Conservation (phyloP, 495 filamentous ascomycete species). For the Penicillium macrosclerotiorum region DNA sequence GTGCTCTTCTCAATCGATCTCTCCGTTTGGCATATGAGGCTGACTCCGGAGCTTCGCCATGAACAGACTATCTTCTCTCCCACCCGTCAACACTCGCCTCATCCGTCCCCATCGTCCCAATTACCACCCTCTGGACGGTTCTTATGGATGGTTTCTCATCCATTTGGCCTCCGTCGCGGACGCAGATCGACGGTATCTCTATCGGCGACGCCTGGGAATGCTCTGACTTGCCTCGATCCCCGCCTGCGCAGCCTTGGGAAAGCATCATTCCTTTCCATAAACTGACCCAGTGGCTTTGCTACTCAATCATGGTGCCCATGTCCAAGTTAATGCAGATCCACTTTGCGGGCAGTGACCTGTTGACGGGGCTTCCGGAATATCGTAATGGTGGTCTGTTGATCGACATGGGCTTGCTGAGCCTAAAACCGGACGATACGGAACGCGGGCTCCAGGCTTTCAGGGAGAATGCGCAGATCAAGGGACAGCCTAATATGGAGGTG, state of each 20-base stretch:
- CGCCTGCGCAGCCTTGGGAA: conserved; percentile 80
- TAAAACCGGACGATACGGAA: conserved; percentile 57
- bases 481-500: conserved; percentile 68
- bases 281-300: conserved; percentile 72
- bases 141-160: conserved; percentile 83
- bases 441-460: conserved; percentile 69
- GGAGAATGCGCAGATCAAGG: conserved; percentile 69
- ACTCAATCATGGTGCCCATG: conserved; percentile 72
- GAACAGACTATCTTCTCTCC: conserved; percentile 81
- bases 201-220: conserved; percentile 96
- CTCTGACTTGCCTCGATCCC: conserved; percentile 70
- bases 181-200: conserved; percentile 81
- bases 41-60: too few species aligned
- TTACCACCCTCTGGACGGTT: conserved; percentile 89
- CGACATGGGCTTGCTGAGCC: conserved; percentile 60
- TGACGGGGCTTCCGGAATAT: conserved; percentile 69
- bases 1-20: conserved; percentile 2
- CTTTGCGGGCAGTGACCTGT: conserved; percentile 60
- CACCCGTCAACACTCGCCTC: conserved; percentile 86
- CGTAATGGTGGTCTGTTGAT: conserved; percentile 69
- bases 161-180: conserved; percentile 89
- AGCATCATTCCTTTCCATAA: conserved; percentile 87
- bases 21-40: too few species aligned
- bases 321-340: conserved; percentile 59
- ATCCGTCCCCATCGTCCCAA: conserved; percentile 78